Evolutionary conservation across 345 rosid genomes (phyloP).

Genomic region (Isatis tinctoria): DNA sequence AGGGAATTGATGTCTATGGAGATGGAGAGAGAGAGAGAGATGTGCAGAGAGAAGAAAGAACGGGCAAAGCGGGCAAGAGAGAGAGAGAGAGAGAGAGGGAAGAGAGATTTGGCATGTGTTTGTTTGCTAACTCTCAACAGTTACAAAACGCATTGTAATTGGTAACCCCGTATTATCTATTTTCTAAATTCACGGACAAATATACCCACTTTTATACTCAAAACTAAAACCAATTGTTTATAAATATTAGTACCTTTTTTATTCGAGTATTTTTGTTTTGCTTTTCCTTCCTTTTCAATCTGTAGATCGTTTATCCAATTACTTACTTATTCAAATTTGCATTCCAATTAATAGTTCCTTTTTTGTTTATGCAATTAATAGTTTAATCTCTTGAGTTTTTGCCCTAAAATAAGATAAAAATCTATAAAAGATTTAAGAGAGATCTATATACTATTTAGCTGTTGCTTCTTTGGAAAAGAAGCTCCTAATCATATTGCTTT

Average conservation of each 20-base stretch:
- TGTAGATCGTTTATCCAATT: too few relatives aligned
- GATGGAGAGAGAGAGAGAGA: background rate
- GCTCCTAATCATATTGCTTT: conserved; percentile 23
- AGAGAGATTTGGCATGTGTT: conserved; percentile 10
- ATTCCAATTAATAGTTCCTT: background rate
- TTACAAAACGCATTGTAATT: conserved; percentile 12
- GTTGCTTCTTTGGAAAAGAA: background rate
- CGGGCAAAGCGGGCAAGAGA: conserved; percentile 26
- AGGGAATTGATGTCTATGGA: conserved; percentile 30
- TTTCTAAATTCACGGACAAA: background rate
- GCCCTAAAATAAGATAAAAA: background rate
- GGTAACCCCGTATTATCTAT: background rate
- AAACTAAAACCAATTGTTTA: too few relatives aligned
- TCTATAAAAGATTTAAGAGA: background rate
- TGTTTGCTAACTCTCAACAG: conserved; percentile 28
- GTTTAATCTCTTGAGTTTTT: background rate
- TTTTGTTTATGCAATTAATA: background rate
- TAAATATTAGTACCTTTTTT: too few relatives aligned
- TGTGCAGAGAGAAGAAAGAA: background rate
- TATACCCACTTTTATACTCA: background rate
- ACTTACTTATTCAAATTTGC: too few relatives aligned
- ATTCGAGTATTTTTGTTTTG: too few relatives aligned
- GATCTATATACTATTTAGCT: background rate
- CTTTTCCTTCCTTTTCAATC: too few relatives aligned
- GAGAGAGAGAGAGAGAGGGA: background rate